Evolutionary conservation across 768 basidiomycete genomes (phyloP), one percentile per base, ranked within the genome.

Genomic region (Pholiota molesta): DNA sequence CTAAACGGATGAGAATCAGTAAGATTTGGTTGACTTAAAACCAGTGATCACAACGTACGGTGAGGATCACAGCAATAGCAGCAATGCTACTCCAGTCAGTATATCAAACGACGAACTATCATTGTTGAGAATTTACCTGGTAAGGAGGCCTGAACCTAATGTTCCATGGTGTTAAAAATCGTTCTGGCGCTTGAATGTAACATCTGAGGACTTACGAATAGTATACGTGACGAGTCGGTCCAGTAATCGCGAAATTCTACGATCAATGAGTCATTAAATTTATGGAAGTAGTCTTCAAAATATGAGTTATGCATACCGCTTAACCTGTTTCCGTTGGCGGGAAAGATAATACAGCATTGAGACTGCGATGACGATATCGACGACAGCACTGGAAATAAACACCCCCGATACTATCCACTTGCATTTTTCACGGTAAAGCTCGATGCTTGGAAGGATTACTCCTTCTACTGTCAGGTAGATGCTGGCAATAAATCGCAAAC

Each of bases 371-470:
- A 71, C 62, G 28, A 77, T 60, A 51, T 79, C 77, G 13, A 75
- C 59, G 1, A 63, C 65, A 1, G 69, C 72, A 10, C 75, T 72
- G 11, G 70, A 62, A 14, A 64, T 65, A 40, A 77, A 70, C 5
- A 75, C 63, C 14, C 68, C 65, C 0, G 73, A 71, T 21, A 77
- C 71, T 8, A 77, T 63, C 76, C 76, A 76, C n/a, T 66, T 64
- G 51, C 68, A 71, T 6, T 67, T 57, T 5, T 67, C 62, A 7
- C 69, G 68, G 55, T 67, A 77, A 5, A 56, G 47, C 9, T 44
- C 58, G 19, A 74, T 60, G 19, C 61, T 70, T 16, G 51, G 37
- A 10, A 67, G 65, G 3, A 65, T 65, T 37, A 75, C 59, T 16
- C 70, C 72, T 49, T 66, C 63, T 1, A 66, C 65, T 5, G 69